These are phyloP conservation scores for Podospora australis DNA, from an alignment of 495 filamentous ascomycete genomes.

Conservation along the genomic window DNA sequence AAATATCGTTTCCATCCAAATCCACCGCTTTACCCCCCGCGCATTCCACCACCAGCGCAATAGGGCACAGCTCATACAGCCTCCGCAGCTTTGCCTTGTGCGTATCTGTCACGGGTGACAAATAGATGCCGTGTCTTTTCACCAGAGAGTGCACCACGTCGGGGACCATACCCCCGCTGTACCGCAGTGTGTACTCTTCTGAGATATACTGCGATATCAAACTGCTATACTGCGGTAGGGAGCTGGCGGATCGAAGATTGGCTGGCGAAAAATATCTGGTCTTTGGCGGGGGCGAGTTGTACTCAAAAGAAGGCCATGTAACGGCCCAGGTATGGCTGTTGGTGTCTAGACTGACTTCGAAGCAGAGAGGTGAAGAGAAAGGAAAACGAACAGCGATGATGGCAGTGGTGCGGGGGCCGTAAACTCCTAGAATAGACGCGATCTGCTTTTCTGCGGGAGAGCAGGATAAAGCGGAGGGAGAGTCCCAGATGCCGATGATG, in stretches of 20 bases:
- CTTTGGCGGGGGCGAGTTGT: conserved; percentile 20
- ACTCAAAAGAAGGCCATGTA: conserved; percentile 26
- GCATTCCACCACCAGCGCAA: conserved; percentile 48
- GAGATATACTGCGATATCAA: conserved; percentile 36
- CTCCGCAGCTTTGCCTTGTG: conserved; percentile 45
- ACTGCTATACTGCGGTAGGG: conserved; percentile 34
- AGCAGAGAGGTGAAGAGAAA: conserved; percentile 24
- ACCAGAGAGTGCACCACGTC: conserved; percentile 47
- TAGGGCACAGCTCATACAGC: conserved; percentile 44
- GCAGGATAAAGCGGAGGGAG: conserved; percentile 33
- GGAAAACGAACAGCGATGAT: conserved; percentile 41
- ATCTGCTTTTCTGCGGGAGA: conserved; percentile 31
- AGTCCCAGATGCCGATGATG: conserved; percentile 47
- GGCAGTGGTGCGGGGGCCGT: conserved; percentile 45
- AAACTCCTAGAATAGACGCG: conserved; percentile 44
- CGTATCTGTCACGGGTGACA: conserved; percentile 39
- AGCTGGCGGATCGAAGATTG: conserved; percentile 44
- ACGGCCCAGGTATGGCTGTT: conserved; percentile 24
- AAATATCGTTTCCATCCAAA: conserved; percentile 28
- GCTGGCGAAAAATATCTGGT: conserved; percentile 47
- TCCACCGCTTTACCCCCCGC: conserved; percentile 43
- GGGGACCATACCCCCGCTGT: conserved; percentile 47
- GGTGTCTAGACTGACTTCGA: conserved; percentile 37
- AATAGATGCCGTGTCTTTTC: conserved; percentile 47
- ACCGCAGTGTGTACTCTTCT: conserved; percentile 44